Base-by-base conservation (phyloP, 441 rosid species). In the Mallotus japonicus region DNA sequence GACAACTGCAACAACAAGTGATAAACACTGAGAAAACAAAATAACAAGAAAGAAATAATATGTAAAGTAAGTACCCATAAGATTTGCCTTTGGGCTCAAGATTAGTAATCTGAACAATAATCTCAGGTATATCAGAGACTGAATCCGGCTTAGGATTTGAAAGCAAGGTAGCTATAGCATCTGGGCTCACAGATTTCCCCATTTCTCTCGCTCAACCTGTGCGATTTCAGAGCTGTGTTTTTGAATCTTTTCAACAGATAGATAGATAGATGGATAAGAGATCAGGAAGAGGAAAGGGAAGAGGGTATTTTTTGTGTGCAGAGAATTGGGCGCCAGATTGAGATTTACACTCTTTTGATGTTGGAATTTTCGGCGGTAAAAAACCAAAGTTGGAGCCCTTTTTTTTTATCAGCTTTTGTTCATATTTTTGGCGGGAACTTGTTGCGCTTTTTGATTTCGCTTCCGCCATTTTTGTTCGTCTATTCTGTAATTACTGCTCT, bases 1-100 rank as follows among this genome's bases (percentile, higher is more conserved):
- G 2, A 28, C 32, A 28, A 28, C 32, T 1, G 32, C 32, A 28
- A 28, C 32, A 28, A 28, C 32, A 28, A 28, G 32, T 2, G 32
- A 2, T 28, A 28, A 28, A 28, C 32, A 28, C 1, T 1, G 1
- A 28, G 3, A 28, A 28, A 28, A 28, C 32, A 28, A 28, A 28
- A 28, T 28, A 28, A 28, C 32, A 28, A 28, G 32, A 28, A 12
- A 62, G 32, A 24, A 53, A 16, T 3, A 19, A 49, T 49, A 49
- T 16, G 16, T 10, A 49, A 49, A 3, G 12, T 49, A 34, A 80
- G 62, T 64, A 92, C 97, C 87, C 85, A 73, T 90, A 90, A 50
- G 93, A 84, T 72, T 88, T 92, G 44, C 97, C 96, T 13, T 87
- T 84, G 54, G 88, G 85, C 75, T 88, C 89, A 56, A 92, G 93